phyloP scores from a whole-genome alignment of 1,284 basidiomycete genomes.

The Pterula multifida region DNA sequence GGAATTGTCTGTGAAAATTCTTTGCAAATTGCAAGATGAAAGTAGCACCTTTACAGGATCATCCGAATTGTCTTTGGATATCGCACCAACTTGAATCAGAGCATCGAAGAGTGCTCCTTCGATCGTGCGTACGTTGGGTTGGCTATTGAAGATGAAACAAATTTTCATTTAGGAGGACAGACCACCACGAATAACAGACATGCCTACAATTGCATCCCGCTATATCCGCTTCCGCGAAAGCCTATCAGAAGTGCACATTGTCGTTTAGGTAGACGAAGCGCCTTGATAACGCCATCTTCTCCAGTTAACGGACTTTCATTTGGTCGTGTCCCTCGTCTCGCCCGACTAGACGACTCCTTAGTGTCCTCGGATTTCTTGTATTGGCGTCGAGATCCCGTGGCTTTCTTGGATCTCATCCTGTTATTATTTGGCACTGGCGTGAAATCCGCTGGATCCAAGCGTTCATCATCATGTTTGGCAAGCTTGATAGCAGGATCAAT shows the following conservation, averaged over 20 bases:
- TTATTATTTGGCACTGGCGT: too few relatives aligned
- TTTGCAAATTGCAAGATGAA: neutral
- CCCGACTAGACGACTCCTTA: conserved; percentile 8
- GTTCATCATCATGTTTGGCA: too few relatives aligned
- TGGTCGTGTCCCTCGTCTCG: conserved; percentile 13
- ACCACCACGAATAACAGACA: too few relatives aligned
- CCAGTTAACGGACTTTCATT: conserved; percentile 13
- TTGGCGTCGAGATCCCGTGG: neutral
- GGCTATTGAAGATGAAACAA: conserved; percentile 21
- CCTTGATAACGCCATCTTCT: neutral
- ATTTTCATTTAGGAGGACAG: conserved; percentile 3
- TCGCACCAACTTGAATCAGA: conserved; percentile 80
- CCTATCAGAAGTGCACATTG: conserved; percentile 65
- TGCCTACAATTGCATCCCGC: conserved; percentile 88
- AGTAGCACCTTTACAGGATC: conserved; percentile 73
- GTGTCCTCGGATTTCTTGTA: neutral
- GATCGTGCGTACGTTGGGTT: conserved; percentile 69
- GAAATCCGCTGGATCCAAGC: too few relatives aligned
- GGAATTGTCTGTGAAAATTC: conserved; percentile 1
- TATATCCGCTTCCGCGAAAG: conserved; percentile 75
- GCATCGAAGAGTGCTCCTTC: conserved; percentile 88
- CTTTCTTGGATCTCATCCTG: neutral
- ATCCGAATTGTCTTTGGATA: conserved; percentile 87
- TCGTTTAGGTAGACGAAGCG: conserved; percentile 56
- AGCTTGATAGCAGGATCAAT: too few relatives aligned